Conservation (phyloP, 208 protist genomes). For the Trypanosoma vivax region DNA sequence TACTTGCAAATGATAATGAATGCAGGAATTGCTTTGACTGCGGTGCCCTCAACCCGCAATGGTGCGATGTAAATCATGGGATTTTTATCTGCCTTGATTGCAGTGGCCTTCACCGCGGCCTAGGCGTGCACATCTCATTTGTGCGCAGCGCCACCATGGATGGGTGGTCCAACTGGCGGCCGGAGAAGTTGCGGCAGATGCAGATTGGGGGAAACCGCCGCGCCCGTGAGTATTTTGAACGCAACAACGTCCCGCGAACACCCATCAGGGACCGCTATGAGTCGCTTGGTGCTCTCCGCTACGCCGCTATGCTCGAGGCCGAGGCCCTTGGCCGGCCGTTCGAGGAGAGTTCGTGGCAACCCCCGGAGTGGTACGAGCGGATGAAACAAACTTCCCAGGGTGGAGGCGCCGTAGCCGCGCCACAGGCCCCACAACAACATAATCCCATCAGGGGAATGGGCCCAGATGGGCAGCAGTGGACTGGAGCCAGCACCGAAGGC, state of each 20-base stretch:
- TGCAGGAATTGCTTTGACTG: slow-evolving; percentile 88
- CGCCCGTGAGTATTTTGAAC: slow-evolving; percentile 81
- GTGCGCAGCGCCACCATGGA: slow-evolving; percentile 92
- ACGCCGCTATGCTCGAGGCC: slow-evolving; percentile 74
- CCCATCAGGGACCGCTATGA: slow-evolving; percentile 74
- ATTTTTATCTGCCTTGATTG: slow-evolving; percentile 90
- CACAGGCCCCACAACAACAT: slow-evolving; percentile 38
- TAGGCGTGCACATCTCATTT: slow-evolving; percentile 92
- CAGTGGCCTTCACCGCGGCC: slow-evolving; percentile 85
- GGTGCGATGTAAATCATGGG: slow-evolving; percentile 85
- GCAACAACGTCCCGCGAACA: slow-evolving; percentile 45
- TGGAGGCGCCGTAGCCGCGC: not conserved
- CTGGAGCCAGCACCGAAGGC: not conserved
- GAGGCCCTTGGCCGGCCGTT: slow-evolving; percentile 67
- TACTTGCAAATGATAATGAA: slow-evolving; percentile 69
- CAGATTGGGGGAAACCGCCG: slow-evolving; percentile 85
- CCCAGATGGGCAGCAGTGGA: slow-evolving; percentile 8
- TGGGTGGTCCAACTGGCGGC: slow-evolving; percentile 85
- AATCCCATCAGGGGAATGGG: slow-evolving; percentile 54
- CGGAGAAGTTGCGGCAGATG: slow-evolving; percentile 88
- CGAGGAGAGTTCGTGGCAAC: slow-evolving; percentile 60
- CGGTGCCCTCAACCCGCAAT: slow-evolving; percentile 82
- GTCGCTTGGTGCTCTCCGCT: slow-evolving; percentile 70
- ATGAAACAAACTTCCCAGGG: slow-evolving; percentile 18
- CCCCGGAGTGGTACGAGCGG: slow-evolving; percentile 73